These are phyloP conservation scores for Albophoma yamanashiensis DNA, from an alignment of 2,329 filamentous ascomycete genomes.

Conservation along the genomic window DNA sequence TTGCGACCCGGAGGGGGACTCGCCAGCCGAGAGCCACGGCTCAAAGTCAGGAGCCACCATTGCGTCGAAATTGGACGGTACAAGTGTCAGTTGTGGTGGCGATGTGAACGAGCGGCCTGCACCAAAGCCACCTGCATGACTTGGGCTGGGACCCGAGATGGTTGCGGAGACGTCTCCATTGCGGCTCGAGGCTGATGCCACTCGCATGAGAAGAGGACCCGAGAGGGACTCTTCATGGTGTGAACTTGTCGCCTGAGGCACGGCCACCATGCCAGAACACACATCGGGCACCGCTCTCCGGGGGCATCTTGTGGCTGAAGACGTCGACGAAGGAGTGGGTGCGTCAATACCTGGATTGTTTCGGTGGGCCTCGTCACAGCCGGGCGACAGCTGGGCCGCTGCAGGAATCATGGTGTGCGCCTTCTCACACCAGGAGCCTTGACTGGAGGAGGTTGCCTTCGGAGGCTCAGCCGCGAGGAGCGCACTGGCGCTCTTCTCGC, in stretches of 20 bases:
- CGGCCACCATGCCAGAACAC: not conserved
- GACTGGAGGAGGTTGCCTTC: not conserved
- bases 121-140: no score
- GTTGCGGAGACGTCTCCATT: not conserved
- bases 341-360: not conserved
- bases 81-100: no score
- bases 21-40: not conserved
- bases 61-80: no score
- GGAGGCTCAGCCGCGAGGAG: not conserved
- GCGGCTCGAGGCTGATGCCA: not conserved
- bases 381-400: not conserved
- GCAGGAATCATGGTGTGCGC: no score
- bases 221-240: not conserved
- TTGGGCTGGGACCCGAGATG: no score
- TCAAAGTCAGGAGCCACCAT: not conserved
- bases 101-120: no score
- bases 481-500: not conserved
- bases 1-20: slow-evolving; percentile 20
- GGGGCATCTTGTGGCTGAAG: not conserved
- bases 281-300: not conserved
- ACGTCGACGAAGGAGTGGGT: not conserved
- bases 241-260: not conserved
- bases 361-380: not conserved
- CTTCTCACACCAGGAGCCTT: not conserved
- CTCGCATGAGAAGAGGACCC: not conserved